A percentile compares a stretch with the other conserved stretches of the same genome.
Conservation (phyloP, 495 filamentous ascomycete species). For the Parathielavia appendiculata region DNA sequence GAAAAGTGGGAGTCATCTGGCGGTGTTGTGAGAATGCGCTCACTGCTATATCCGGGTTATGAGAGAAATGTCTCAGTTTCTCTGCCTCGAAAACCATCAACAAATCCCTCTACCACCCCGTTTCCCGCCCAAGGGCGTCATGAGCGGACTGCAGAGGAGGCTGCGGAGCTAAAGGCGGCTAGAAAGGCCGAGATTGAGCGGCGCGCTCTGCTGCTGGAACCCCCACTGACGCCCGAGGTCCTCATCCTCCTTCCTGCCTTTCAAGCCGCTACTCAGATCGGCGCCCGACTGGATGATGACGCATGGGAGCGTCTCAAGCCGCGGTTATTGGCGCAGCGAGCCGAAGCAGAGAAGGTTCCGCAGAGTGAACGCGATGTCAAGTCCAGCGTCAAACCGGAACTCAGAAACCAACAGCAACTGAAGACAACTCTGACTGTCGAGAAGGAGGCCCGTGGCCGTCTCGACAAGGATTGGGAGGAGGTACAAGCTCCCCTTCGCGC, state of each 20-base stretch:
- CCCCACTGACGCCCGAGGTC: conserved; percentile 54
- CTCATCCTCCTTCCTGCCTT: conserved; percentile 64
- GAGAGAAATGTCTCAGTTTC: not conserved
- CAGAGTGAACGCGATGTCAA: conserved; percentile 45
- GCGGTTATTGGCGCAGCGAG: conserved; percentile 58
- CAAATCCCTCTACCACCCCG: not conserved
- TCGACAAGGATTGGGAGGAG: conserved; percentile 64
- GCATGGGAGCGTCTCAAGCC: conserved; percentile 62
- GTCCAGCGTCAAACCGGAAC: conserved; percentile 39
- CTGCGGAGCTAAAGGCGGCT: conserved; percentile 51
- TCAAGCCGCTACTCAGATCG: conserved; percentile 63
- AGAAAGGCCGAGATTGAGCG: conserved; percentile 63
- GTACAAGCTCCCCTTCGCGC: conserved; percentile 57
- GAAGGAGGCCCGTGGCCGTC: conserved; percentile 54
- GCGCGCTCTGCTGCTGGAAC: conserved; percentile 55
- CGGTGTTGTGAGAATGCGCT: conserved; percentile 39
- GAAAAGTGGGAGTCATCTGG: conserved; percentile 60
- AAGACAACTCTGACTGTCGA: conserved; percentile 32
- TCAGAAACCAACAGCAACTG: conserved; percentile 16
- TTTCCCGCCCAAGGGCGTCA: conserved; percentile 21
- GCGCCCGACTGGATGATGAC: conserved; percentile 55
- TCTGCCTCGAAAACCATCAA: not conserved
- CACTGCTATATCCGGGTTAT: conserved; percentile 27
- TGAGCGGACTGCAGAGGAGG: conserved; percentile 42
- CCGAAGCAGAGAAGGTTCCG: conserved; percentile 48